Conservation (phyloP, 441 rosid genomes). For the Erodium trifolium region DNA sequence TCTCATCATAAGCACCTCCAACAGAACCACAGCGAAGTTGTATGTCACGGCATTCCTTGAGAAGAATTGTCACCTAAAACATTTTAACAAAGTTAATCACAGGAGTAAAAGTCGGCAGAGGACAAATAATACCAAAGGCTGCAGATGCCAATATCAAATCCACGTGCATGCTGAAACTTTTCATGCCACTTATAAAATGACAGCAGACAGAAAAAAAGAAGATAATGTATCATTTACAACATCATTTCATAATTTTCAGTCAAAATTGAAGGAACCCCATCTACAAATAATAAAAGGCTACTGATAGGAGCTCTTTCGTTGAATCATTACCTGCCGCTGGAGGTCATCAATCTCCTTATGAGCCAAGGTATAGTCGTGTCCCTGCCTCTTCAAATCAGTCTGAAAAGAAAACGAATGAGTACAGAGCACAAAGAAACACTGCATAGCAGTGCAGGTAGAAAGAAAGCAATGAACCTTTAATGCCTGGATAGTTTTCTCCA, state of each 20-base stretch:
- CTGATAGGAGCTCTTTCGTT: too few relatives aligned
- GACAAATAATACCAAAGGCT: background rate
- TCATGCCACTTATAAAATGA: background rate
- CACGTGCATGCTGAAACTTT: background rate
- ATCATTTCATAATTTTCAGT: background rate
- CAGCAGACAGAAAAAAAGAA: background rate
- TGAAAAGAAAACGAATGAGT: constrained; percentile 20
- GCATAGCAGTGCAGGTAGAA: background rate
- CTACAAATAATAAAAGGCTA: too few relatives aligned
- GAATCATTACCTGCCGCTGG: too few relatives aligned
- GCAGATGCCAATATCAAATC: background rate
- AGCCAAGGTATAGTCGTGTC: too few relatives aligned
- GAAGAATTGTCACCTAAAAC: constrained; percentile 76
- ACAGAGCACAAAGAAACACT: constrained; percentile 8
- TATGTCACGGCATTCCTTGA: constrained; percentile 93
- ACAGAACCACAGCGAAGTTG: constrained; percentile 79
- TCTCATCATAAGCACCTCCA: constrained; percentile 38
- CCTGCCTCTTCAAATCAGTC: constrained; percentile 29
- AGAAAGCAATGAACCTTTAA: constrained; percentile 45
- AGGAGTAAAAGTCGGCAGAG: background rate
- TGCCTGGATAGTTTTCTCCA: constrained; percentile 67
- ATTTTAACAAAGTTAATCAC: constrained; percentile 13
- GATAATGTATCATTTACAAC: background rate
- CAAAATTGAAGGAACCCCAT: constrained; percentile 20
- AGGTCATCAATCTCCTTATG: too few relatives aligned